Conservation (phyloP, 169 alveolate genomes). For the Plasmodium relictum region DNA sequence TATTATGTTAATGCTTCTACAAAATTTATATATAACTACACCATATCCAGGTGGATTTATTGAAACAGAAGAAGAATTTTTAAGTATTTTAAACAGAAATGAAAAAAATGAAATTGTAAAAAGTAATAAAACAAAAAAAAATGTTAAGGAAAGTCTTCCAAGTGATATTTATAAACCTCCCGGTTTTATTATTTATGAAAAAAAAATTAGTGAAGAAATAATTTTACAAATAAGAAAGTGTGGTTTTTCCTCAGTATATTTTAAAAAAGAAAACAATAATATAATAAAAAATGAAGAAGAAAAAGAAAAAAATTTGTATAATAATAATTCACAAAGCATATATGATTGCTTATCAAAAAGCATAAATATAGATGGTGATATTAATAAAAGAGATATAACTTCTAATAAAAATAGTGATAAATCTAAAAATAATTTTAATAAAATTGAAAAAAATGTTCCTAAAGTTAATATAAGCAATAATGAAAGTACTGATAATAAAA, state of each 20-base stretch:
- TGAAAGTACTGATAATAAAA: neutral
- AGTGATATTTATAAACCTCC: constrained; percentile 53
- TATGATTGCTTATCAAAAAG: neutral
- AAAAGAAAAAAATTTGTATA: neutral
- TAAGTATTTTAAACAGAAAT: constrained; percentile 31
- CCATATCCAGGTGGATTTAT: constrained; percentile 75
- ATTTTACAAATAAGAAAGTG: constrained; percentile 67
- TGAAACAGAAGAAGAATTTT: constrained; percentile 62
- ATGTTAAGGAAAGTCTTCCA: neutral
- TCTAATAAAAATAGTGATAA: neutral
- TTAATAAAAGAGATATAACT: neutral
- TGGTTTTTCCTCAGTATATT: constrained; percentile 60
- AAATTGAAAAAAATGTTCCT: neutral
- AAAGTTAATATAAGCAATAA: neutral
- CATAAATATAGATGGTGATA: neutral
- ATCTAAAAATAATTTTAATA: neutral
- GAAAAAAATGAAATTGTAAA: constrained; percentile 19
- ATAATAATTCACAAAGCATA: neutral
- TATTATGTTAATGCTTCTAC: constrained; percentile 68
- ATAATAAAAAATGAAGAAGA: neutral
- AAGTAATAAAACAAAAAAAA: neutral
- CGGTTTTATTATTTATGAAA: constrained; percentile 69
- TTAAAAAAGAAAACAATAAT: constrained; percentile 11
- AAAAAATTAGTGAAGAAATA: constrained; percentile 52
- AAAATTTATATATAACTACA: constrained; percentile 60